These are phyloP conservation scores for Dovyalis caffra DNA, from an alignment of 345 rosid species.

Conservation along the genomic window DNA sequence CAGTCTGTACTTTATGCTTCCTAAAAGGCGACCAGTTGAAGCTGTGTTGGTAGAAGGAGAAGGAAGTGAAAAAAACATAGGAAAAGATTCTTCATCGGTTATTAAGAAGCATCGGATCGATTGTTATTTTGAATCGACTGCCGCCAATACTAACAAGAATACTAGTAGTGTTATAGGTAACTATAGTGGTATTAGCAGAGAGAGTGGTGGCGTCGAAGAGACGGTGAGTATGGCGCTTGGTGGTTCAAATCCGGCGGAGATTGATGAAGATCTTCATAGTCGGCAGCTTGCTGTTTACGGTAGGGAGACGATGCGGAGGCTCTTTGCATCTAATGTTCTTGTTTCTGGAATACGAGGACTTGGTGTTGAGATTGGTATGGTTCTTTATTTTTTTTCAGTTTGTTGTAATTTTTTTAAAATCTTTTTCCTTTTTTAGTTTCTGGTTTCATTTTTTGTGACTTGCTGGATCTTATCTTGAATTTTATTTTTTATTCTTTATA, in stretches of 20 bases:
- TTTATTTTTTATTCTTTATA: no score
- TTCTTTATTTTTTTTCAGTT: background rate
- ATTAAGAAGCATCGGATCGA: no score
- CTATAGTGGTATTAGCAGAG: constrained; percentile 15
- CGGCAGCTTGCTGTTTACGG: constrained; percentile 99
- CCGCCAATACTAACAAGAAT: constrained; percentile 6
- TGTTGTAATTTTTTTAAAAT: background rate
- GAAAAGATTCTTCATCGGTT: no score
- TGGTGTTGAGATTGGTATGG: constrained; percentile 94
- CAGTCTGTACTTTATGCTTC: no score
- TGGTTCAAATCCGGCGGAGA: constrained; percentile 57
- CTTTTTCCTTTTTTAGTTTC: no score
- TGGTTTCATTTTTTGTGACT: background rate
- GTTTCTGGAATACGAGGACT: constrained; percentile 92
- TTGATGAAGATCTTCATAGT: constrained; percentile 98
- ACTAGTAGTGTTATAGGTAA: constrained; percentile 16
- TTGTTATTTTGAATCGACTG: background rate
- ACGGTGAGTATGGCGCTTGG: constrained; percentile 60
- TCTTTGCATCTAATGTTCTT: constrained; percentile 81
- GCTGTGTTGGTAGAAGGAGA: no score
- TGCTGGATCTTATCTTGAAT: background rate
- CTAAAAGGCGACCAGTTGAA: no score
- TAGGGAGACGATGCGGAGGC: constrained; percentile 94
- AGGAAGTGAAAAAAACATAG: no score
- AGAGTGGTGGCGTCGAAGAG: constrained; percentile 17